Evolutionary conservation across 1,139 yeast genomes (phyloP), one percentile per base, ranked within the genome.

Genomic region (Spencermartinsiella ligniputridi): DNA sequence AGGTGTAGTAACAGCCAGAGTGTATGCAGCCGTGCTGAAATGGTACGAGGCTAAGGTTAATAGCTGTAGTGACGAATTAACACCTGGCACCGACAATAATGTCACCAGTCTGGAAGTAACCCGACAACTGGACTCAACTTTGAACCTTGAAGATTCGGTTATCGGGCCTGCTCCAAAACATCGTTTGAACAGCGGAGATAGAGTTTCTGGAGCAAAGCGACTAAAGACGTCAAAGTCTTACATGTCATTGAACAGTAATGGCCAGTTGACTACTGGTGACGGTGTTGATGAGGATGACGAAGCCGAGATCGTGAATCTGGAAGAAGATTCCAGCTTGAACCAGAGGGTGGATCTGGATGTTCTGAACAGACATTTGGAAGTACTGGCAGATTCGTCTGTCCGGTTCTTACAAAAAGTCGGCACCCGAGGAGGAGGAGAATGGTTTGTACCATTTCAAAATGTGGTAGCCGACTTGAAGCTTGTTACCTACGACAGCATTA

Each of bases 1-100:
- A 38, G 98, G 98, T 4, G 64, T 73, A 11, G 64, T 83, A 2
- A 72, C 94, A 0, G 75, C 95, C 0, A 68, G 72, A 41, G 74
- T 94, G 5, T 92, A 84, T 60, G 71, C 74, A 42, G 66, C 74
- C 6, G 79, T 83, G 4, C 71, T 92, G 50, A 58, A 67, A 36
- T 60, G 75, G 34, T 70, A 85, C 25, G 96, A 89, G 61, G 47
- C 55, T 18, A 52, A 52, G 35, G 41, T 67, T 4, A 45, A 49
- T 18, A 47, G 61, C 6, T 60, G 69, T 42, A 45, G 47, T 3
- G 62, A 61, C 41, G 48, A 50, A 3, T 54, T 57, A 15, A 45
- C 56, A 3, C 55, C 60, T 0, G 54, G 57, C 4, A 51, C 55
- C 6, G 66, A 60, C 16, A 53, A 52, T 35, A 55, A 52, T n/a